These are phyloP conservation scores for Botrytis tulipae DNA, from an alignment of 2,329 filamentous ascomycete genomes.

Conservation along the genomic window DNA sequence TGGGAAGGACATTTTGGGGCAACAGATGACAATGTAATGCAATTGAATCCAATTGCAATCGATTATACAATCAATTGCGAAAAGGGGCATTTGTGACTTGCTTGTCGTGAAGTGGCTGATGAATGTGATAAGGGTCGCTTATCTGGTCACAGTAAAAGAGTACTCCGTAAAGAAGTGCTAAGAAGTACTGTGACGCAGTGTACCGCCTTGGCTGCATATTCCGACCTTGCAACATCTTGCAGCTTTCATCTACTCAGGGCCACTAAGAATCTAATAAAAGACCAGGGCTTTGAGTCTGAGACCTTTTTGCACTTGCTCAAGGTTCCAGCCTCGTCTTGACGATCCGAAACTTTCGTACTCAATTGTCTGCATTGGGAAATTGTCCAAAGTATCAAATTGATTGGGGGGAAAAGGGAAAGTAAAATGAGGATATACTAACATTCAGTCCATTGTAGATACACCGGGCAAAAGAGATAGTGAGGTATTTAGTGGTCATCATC, in stretches of 20 bases:
- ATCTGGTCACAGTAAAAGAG: slow-evolving; percentile 3
- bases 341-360: slow-evolving; percentile 5
- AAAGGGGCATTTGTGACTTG: background rate
- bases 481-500: slow-evolving; percentile 20
- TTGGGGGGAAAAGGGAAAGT: background rate
- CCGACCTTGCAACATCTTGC: slow-evolving; percentile 6
- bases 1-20: background rate
- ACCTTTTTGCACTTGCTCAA: slow-evolving; percentile 17
- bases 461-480: background rate
- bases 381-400: background rate
- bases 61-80: background rate
- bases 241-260: slow-evolving; percentile 12
- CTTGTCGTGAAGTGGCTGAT: background rate
- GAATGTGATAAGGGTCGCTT: slow-evolving; percentile 17
- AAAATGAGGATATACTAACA: slow-evolving; percentile 15
- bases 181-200: slow-evolving; percentile 7
- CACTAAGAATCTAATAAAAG: slow-evolving; percentile 18
- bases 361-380: slow-evolving; percentile 12
- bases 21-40: background rate
- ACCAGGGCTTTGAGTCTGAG: slow-evolving; percentile 10
- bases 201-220: slow-evolving; percentile 13
- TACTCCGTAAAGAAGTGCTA: background rate
- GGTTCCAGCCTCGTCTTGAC: slow-evolving; percentile 21
- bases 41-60: background rate
- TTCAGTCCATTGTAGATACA: slow-evolving; percentile 9